Conservation (phyloP, 805 yeast genomes). For the Tetrapisispora iriomotensis region DNA sequence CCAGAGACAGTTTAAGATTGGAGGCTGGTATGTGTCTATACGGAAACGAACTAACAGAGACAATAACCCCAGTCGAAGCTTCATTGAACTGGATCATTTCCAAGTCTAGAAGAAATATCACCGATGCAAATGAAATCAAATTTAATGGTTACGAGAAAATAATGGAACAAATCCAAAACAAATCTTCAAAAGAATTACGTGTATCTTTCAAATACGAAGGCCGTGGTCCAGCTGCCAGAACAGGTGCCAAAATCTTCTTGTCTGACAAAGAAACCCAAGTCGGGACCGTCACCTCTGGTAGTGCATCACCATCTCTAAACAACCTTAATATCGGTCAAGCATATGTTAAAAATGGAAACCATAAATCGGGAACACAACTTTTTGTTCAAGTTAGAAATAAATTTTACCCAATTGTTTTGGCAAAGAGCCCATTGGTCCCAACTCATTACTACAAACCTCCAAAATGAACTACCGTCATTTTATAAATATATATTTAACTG, state of each 20-base stretch:
- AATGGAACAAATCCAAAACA: constrained; percentile 59
- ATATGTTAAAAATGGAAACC: constrained; percentile 59
- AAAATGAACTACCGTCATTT: background rate
- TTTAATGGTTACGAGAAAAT: constrained; percentile 76
- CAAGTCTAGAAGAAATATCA: constrained; percentile 52
- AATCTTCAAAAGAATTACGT: constrained; percentile 48
- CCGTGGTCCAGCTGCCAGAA: constrained; percentile 90
- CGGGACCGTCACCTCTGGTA: constrained; percentile 47
- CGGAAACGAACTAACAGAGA: constrained; percentile 81
- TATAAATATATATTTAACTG: background rate
- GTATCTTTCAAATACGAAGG: constrained; percentile 57
- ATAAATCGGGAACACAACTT: constrained; percentile 66
- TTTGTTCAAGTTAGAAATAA: constrained; percentile 78
- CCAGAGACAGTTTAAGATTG: constrained; percentile 86
- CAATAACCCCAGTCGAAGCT: constrained; percentile 79
- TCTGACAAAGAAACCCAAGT: constrained; percentile 48
- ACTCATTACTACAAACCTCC: constrained; percentile 47
- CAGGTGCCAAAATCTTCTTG: constrained; percentile 54
- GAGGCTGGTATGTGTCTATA: constrained; percentile 99
- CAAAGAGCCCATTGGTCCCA: constrained; percentile 77
- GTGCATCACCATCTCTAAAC: constrained; percentile 57
- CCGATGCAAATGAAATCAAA: constrained; percentile 24
- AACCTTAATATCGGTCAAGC: constrained; percentile 85
- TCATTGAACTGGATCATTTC: constrained; percentile 85
- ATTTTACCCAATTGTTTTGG: constrained; percentile 60